Percentiles rank a stretch among this genome's conserved stretches.
Conservation (phyloP, 2,329 filamentous ascomycete species). For the Rhinocladiella similis region DNA sequence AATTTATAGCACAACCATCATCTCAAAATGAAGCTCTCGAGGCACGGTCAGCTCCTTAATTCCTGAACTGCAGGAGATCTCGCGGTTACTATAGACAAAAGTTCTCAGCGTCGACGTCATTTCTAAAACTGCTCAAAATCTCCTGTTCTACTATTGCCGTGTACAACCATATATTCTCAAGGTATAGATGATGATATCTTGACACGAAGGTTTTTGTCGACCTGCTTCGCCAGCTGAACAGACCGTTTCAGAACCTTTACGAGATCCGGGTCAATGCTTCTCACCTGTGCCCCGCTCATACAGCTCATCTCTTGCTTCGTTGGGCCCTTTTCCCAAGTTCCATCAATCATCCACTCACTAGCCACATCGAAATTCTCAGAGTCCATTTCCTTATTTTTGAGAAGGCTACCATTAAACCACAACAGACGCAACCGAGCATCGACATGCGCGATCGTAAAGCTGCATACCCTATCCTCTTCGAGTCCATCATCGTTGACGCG, state of each 20-base stretch:
- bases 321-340: slow-evolving; percentile 24
- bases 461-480: slow-evolving; percentile 37
- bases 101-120: too few species aligned
- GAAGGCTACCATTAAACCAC: slow-evolving; percentile 47
- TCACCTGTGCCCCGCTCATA: slow-evolving; percentile 12
- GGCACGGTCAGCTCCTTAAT: too few species aligned
- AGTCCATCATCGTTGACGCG: background rate
- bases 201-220: slow-evolving; percentile 3
- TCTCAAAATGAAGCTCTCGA: background rate
- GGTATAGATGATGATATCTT: slow-evolving; percentile 5
- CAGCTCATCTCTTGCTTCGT: slow-evolving; percentile 14
- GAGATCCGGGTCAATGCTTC: slow-evolving; percentile 1
- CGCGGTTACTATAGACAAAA: too few species aligned
- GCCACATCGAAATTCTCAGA: slow-evolving; percentile 38
- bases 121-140: too few species aligned
- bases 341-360: slow-evolving; percentile 44
- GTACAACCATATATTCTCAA: background rate
- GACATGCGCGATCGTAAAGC: slow-evolving; percentile 43
- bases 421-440: slow-evolving; percentile 40
- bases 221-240: slow-evolving; percentile 3
- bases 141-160: too few species aligned
- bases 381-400: slow-evolving; percentile 42
- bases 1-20: background rate
- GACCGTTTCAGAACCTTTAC: slow-evolving; percentile 4
- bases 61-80: too few species aligned